Evolutionary conservation across 1,284 basidiomycete genomes (phyloP).

Genomic region (Heterobasidion irregulare): DNA sequence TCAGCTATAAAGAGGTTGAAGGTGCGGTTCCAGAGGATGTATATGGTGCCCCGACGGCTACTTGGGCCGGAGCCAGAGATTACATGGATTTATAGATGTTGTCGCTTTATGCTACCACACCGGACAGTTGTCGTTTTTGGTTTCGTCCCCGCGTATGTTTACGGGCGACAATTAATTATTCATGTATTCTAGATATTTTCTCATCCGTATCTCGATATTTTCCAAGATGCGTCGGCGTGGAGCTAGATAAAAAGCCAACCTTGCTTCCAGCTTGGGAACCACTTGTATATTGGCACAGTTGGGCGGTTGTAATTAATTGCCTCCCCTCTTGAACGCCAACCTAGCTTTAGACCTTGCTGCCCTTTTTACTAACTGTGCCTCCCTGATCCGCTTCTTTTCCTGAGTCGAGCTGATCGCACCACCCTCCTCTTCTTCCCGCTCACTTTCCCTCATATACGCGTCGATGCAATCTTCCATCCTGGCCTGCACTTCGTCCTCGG

Average conservation of each 20-base stretch:
- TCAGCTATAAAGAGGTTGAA: slow-evolving; percentile 65
- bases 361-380: slow-evolving; percentile 39
- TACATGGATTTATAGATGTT: slow-evolving; percentile 55
- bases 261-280: no score
- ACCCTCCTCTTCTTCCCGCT: slow-evolving; percentile 42
- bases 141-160: neutral
- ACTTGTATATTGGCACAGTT: no score
- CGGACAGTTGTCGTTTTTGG: neutral
- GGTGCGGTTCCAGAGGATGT: slow-evolving; percentile 46
- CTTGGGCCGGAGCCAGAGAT: slow-evolving; percentile 39
- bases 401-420: slow-evolving; percentile 61
- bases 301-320: neutral
- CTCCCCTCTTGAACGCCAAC: slow-evolving; percentile 14
- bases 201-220: no score
- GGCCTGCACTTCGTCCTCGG: slow-evolving; percentile 34
- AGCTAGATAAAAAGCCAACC: no score
- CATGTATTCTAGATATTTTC: neutral
- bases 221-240: no score
- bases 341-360: slow-evolving; percentile 21
- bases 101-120: neutral
- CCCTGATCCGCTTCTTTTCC: slow-evolving; percentile 51
- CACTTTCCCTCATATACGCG: slow-evolving; percentile 32
- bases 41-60: slow-evolving; percentile 39
- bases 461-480: slow-evolving; percentile 69
- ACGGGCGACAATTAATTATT: neutral